A percentile compares a stretch with the other conserved stretches of the same genome.
Evolutionary conservation across 2,329 filamentous ascomycete genomes (phyloP).

Genomic region (Amphichorda felina): DNA sequence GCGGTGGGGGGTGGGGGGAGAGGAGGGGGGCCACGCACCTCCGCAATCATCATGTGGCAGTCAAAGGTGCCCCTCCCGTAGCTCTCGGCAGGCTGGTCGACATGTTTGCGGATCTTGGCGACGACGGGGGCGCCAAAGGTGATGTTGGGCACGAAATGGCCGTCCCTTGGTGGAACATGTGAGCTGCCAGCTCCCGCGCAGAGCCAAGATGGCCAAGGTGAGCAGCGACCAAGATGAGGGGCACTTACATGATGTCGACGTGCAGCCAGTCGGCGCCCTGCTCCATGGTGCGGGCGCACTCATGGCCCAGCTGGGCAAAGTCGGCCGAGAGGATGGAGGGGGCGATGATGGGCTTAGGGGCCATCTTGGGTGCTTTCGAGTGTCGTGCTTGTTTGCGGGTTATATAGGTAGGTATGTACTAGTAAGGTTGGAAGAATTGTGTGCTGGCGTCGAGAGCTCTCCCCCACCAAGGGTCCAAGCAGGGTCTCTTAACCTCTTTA

Average conservation of each 20-base stretch:
- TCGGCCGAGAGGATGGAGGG: constrained; percentile 97
- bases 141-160: constrained; percentile 97
- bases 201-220: not conserved
- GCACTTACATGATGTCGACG: constrained; percentile 70
- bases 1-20: not conserved
- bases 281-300: constrained; percentile 75
- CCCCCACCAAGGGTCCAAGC: too few species aligned
- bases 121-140: constrained; percentile 94
- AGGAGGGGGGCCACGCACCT: constrained; percentile 48
- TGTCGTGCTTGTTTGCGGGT: too few species aligned
- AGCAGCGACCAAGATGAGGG: not conserved
- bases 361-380: constrained; percentile 47
- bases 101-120: constrained; percentile 80
- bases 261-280: constrained; percentile 88
- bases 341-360: constrained; percentile 85
- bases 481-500: too few species aligned
- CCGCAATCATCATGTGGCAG: constrained; percentile 99
- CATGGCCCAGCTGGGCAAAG: constrained; percentile 78
- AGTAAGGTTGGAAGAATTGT: too few species aligned
- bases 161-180: constrained; percentile 53
- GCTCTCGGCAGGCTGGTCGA: constrained; percentile 58
- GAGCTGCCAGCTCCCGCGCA: not conserved
- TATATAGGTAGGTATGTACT: too few species aligned
- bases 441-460: too few species aligned
- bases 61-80: constrained; percentile 88